These are phyloP conservation scores for Candida xyloterini DNA, from an alignment of 805 yeast species.

Conservation along the genomic window DNA sequence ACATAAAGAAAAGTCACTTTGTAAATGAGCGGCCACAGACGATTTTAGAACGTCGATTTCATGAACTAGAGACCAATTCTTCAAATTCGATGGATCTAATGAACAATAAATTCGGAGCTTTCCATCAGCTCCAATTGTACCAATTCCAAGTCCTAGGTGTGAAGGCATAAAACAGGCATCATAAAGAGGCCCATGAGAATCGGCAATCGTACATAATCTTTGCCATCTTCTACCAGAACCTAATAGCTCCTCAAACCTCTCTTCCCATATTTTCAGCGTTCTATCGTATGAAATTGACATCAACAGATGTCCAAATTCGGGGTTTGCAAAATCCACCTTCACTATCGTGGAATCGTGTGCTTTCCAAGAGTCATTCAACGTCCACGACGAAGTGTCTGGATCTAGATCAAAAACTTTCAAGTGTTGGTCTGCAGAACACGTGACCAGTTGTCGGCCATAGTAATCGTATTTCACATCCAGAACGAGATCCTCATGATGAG, in stretches of 20 bases:
- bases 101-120: constrained; percentile 82
- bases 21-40: constrained; percentile 78
- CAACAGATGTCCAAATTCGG: constrained; percentile 83
- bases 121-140: constrained; percentile 89
- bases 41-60: constrained; percentile 65
- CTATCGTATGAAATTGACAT: constrained; percentile 91
- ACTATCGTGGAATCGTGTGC: constrained; percentile 92
- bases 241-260: constrained; percentile 70
- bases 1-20: constrained; percentile 77
- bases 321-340: constrained; percentile 87
- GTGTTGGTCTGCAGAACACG: constrained; percentile 93
- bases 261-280: constrained; percentile 89
- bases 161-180: constrained; percentile 88
- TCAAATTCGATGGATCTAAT: constrained; percentile 81
- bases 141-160: constrained; percentile 76
- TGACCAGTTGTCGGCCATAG: constrained; percentile 89
- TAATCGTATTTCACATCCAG: constrained; percentile 91
- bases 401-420: constrained; percentile 83
- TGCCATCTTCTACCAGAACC: constrained; percentile 86
- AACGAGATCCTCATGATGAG: constrained; percentile 91
- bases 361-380: constrained; percentile 83
- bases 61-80: constrained; percentile 74
- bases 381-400: constrained; percentile 69
- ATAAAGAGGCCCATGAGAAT: constrained; percentile 83
- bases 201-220: constrained; percentile 71